phyloP scores from a whole-genome alignment of 257 asterid genomes.

The Buddleja alternifolia region DNA sequence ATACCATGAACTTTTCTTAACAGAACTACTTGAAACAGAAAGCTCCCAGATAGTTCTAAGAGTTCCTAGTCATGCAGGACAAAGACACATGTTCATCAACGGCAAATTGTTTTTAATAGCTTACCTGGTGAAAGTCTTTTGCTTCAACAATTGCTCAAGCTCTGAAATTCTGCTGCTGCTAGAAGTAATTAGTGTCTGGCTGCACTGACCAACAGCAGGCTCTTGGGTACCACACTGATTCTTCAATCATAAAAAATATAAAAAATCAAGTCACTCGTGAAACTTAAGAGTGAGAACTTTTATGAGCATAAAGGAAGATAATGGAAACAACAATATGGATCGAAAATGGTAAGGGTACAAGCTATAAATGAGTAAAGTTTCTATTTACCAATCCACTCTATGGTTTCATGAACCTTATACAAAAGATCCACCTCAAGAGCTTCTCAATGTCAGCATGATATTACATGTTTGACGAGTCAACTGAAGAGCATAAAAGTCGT shows the following conservation, averaged over 20 bases:
- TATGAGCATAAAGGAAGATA: not conserved
- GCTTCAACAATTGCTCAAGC: constrained; percentile 78
- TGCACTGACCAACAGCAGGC: constrained; percentile 39
- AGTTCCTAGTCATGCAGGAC: not conserved
- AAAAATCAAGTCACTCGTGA: not conserved
- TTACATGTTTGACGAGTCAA: constrained; percentile 2
- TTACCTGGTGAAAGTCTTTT: constrained; percentile 74
- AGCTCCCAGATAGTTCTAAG: not conserved
- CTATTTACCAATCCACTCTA: not conserved
- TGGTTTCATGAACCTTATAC: not conserved
- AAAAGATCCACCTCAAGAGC: not conserved
- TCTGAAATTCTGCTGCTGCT: constrained; percentile 51
- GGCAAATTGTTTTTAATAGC: constrained; percentile 23
- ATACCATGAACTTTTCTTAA: not conserved
- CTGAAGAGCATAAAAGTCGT: not conserved
- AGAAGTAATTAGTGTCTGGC: constrained; percentile 35
- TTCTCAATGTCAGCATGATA: not conserved
- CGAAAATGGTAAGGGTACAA: constrained; percentile 1
- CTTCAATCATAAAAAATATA: constrained; percentile 35
- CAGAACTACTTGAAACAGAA: constrained; percentile 2
- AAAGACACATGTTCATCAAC: not conserved
- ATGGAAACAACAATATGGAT: not conserved
- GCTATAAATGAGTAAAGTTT: not conserved
- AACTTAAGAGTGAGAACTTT: not conserved
- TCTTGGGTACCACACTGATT: constrained; percentile 41